Evolutionary conservation across 192 early-diverging fungal species (phyloP), one percentile per base, ranked within the genome.

Genomic region (Backusella sp.): DNA sequence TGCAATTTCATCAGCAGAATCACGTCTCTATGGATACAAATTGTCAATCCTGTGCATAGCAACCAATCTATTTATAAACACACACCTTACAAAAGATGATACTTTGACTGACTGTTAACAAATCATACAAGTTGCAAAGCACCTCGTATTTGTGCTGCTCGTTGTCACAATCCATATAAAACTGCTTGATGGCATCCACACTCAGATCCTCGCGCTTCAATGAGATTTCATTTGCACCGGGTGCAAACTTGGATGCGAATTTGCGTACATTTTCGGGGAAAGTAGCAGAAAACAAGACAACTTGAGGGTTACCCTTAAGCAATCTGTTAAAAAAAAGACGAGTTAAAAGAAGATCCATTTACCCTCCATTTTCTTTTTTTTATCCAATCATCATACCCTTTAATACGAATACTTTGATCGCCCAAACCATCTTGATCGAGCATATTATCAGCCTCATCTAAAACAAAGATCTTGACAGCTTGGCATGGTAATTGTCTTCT

Each of bases 381-480:
- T 3, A 39, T 39, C 19, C 41, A 19, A 28, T 5, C 70, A 28
- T 5, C 70, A 76, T 86, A 93, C 93, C 90, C 93, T 81, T 95
- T 94, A 77, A 98, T 87, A 30, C 90, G 88, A 41, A 95, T 79
- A 78, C 92, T 94, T 77, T 97, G 96, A 77, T 97, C 96, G 0
- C 92, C 95, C 36, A 98, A 85, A 23, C 90, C 86, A 74, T 91
- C 90, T 86, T 90, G 83, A 83, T 97, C 96, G 73, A 98, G 80
- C 98, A 98, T 97, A 77, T 95, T 97, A 79, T 99, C 98, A n/a
- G 98, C 98, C 83, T 99, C 98, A 76, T 99, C 98, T 74, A 99
- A 86, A 8, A 98, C 96, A 83, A 97, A 94, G 49, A 98, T 89
- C 71, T 91, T 89, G 42, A 96, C 79, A 67, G 86, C 70, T 8